A percentile compares a stretch with the other conserved stretches of the same genome.
Conservation (phyloP, 768 basidiomycete genomes). For the Collybia mongolica region DNA sequence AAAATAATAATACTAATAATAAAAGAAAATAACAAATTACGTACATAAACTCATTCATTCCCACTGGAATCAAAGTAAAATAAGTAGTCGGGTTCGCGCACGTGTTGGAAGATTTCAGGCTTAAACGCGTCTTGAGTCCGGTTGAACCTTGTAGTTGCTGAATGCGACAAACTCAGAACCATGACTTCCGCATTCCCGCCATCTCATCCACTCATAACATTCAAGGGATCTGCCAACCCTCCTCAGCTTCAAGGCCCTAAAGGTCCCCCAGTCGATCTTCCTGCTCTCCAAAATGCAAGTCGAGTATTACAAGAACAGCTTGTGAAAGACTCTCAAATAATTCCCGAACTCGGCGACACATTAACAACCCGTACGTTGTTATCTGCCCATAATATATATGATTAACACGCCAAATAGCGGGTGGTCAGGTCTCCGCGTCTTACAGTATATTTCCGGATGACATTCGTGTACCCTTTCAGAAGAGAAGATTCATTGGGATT, state of each 20-base stretch:
- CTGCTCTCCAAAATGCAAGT: slow-evolving; percentile 64
- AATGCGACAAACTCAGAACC: background rate
- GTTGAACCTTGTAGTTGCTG: no score
- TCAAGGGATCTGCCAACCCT: slow-evolving; percentile 1
- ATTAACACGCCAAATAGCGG: slow-evolving; percentile 36
- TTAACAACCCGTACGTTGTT: slow-evolving; percentile 51
- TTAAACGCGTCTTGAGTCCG: slow-evolving; percentile 5
- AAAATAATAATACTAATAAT: no score
- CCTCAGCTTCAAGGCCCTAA: slow-evolving; percentile 7
- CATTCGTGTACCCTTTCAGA: slow-evolving; percentile 77
- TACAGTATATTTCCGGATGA: slow-evolving; percentile 81
- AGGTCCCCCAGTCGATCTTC: slow-evolving; percentile 53
- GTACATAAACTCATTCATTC: no score
- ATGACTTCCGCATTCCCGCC: slow-evolving; percentile 19
- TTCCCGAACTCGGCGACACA: slow-evolving; percentile 76
- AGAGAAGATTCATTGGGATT: slow-evolving; percentile 71
- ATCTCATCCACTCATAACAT: slow-evolving; percentile 13
- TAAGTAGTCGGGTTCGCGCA: no score
- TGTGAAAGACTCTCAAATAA: slow-evolving; percentile 67
- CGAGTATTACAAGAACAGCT: slow-evolving; percentile 67
- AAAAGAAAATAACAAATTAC: no score
- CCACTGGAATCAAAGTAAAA: no score
- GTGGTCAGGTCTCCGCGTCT: slow-evolving; percentile 67
- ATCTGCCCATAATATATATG: no score
- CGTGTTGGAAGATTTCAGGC: slow-evolving; percentile 4